phyloP scores from a whole-genome alignment of 2,329 filamentous ascomycete species.

The Ophiostoma pallidulum region DNA sequence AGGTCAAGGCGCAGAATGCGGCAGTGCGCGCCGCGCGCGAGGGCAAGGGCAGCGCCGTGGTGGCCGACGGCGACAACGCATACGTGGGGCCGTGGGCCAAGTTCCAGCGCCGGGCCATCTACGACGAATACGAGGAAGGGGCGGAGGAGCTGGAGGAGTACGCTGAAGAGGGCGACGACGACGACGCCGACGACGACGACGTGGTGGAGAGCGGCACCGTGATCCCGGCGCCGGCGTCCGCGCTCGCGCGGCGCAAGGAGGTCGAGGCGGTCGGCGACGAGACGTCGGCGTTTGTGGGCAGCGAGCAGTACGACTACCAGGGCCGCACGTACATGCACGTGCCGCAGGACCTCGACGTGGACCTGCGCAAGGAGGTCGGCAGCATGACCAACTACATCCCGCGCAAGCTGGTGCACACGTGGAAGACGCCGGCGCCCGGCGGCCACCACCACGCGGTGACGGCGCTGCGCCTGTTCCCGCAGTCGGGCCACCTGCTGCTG shows the following conservation, averaged over 20 bases:
- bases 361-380: slow-evolving; percentile 70
- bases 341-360: slow-evolving; percentile 79
- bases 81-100: slow-evolving; percentile 94
- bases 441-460: slow-evolving; percentile 72
- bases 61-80: slow-evolving; percentile 77
- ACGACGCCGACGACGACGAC: slow-evolving; percentile 57
- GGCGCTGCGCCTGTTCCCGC: slow-evolving; percentile 80
- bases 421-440: slow-evolving; percentile 58
- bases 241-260: slow-evolving; percentile 47
- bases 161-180: slow-evolving; percentile 65
- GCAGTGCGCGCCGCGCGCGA: slow-evolving; percentile 66
- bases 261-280: slow-evolving; percentile 58
- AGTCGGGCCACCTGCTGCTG: slow-evolving; percentile 77
- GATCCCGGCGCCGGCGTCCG: slow-evolving; percentile 44
- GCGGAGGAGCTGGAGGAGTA: slow-evolving; percentile 72
- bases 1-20: slow-evolving; percentile 62
- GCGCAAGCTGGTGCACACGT: slow-evolving; percentile 87
- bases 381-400: slow-evolving; percentile 84
- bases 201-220: slow-evolving; percentile 56
- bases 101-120: slow-evolving; percentile 58
- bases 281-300: slow-evolving; percentile 79
- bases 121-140: slow-evolving; percentile 55
- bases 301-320: slow-evolving; percentile 80
- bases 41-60: slow-evolving; percentile 70
- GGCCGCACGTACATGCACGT: slow-evolving; percentile 94